phyloP scores from a whole-genome alignment of 306 rosid genomes.

The Quercus robur region DNA sequence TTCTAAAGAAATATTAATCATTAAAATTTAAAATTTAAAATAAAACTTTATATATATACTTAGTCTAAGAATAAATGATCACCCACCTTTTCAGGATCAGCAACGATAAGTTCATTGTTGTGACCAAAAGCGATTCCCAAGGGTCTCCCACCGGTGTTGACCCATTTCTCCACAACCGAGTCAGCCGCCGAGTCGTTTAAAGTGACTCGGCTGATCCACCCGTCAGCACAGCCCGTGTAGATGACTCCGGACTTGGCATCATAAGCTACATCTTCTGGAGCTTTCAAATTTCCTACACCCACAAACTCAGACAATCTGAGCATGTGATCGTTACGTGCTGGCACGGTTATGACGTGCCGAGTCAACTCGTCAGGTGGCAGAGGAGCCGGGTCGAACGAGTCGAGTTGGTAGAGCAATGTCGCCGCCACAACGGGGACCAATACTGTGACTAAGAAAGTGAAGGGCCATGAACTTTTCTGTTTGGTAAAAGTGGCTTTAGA shows the following conservation, averaged over 20 bases:
- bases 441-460: background rate
- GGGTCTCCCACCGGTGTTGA: conserved; percentile 77
- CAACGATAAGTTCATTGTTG: conserved; percentile 39
- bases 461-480: background rate
- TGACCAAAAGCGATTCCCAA: conserved; percentile 46
- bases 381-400: conserved; percentile 45
- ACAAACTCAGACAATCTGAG: conserved; percentile 34
- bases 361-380: conserved; percentile 27
- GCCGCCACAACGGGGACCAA: conserved; percentile 23
- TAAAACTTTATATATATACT: no score
- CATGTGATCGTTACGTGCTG: conserved; percentile 25
- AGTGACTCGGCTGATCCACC: conserved; percentile 69
- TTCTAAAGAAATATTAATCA: no score
- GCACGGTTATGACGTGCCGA: conserved; percentile 8
- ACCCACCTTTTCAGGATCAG: conserved; percentile 43
- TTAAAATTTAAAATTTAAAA: no score
- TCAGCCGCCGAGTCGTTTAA: conserved; percentile 39
- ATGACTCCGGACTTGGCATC: conserved; percentile 35
- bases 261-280: conserved; percentile 53
- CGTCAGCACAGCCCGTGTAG: conserved; percentile 66
- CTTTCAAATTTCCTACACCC: conserved; percentile 30
- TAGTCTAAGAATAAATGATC: background rate
- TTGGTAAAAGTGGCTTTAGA: background rate
- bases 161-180: conserved; percentile 54
- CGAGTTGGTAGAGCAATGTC: conserved; percentile 27